phyloP scores from a whole-genome alignment of 1,139 yeast genomes.

The Geotrichum bryndzae region DNA sequence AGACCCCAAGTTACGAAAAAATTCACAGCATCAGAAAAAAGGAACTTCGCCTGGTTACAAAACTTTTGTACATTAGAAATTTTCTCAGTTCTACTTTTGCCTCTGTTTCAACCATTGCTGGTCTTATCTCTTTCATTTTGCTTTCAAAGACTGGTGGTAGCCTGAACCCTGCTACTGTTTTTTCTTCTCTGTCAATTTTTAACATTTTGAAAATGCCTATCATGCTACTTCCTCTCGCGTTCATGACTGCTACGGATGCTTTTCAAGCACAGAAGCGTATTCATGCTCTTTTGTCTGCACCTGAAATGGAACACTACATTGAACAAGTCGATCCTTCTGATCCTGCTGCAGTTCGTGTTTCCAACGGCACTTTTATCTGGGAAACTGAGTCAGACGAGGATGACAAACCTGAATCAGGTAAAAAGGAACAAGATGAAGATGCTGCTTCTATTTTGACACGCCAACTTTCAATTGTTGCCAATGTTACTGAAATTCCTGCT shows the following conservation, averaged over 20 bases:
- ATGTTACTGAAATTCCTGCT: constrained; percentile 34
- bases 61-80: constrained; percentile 38
- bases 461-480: constrained; percentile 34
- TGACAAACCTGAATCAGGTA: constrained; percentile 8
- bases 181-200: constrained; percentile 72
- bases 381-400: constrained; percentile 39
- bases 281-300: constrained; percentile 47
- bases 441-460: constrained; percentile 25
- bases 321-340: constrained; percentile 32
- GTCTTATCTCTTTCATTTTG: constrained; percentile 67
- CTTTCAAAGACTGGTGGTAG: constrained; percentile 52
- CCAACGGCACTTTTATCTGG: constrained; percentile 63
- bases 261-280: constrained; percentile 56
- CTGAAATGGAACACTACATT: constrained; percentile 33
- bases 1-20: constrained; percentile 46
- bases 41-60: constrained; percentile 37
- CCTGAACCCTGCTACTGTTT: constrained; percentile 62
- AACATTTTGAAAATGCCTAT: constrained; percentile 63
- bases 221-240: constrained; percentile 62
- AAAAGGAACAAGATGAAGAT: constrained; percentile 26
- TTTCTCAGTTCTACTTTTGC: constrained; percentile 57
- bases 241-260: constrained; percentile 59
- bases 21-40: constrained; percentile 43
- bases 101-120: constrained; percentile 58
- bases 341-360: constrained; percentile 44